Evolutionary conservation across 1,139 yeast species (phyloP).

Genomic region (Meyerozyma athensensis): DNA sequence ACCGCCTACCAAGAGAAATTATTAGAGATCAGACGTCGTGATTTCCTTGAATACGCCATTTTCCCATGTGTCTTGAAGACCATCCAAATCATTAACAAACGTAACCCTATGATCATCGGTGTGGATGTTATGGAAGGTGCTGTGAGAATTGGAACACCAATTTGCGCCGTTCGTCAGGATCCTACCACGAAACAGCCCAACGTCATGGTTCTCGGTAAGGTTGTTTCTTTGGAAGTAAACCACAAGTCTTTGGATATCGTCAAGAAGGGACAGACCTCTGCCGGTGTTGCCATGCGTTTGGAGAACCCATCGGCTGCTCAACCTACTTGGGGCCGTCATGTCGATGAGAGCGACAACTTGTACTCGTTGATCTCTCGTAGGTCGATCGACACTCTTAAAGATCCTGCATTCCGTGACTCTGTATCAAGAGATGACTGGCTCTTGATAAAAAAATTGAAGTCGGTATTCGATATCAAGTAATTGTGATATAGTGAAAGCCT

Average conservation of each 20-base stretch:
- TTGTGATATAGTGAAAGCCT: conserved; percentile 3
- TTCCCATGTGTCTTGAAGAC: conserved; percentile 96
- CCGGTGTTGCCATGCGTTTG: conserved; percentile 98
- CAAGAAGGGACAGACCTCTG: conserved; percentile 91
- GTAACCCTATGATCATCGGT: conserved; percentile 99
- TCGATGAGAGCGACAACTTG: conserved; percentile 84
- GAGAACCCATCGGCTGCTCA: conserved; percentile 89
- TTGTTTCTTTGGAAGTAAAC: conserved; percentile 86
- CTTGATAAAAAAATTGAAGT: conserved; percentile 80
- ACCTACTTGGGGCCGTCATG: conserved; percentile 99
- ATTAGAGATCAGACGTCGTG: conserved; percentile 85
- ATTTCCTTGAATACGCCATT: conserved; percentile 81
- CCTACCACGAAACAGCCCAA: conserved; percentile 77
- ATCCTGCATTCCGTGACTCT: conserved; percentile 92
- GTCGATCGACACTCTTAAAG: conserved; percentile 95
- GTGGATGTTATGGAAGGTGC: conserved; percentile 94
- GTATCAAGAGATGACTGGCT: conserved; percentile 96
- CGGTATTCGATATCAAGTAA: conserved; percentile 74
- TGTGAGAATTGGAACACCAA: conserved; percentile 88
- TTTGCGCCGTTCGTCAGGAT: conserved; percentile 86
- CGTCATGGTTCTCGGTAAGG: conserved; percentile 76
- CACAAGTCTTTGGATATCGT: conserved; percentile 78
- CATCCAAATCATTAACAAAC: conserved; percentile 92
- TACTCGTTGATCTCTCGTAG: conserved; percentile 85
- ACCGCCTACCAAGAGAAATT: conserved; percentile 87